Conservation (phyloP, 2,329 filamentous ascomycete genomes). For the Epichloe sp. region DNA sequence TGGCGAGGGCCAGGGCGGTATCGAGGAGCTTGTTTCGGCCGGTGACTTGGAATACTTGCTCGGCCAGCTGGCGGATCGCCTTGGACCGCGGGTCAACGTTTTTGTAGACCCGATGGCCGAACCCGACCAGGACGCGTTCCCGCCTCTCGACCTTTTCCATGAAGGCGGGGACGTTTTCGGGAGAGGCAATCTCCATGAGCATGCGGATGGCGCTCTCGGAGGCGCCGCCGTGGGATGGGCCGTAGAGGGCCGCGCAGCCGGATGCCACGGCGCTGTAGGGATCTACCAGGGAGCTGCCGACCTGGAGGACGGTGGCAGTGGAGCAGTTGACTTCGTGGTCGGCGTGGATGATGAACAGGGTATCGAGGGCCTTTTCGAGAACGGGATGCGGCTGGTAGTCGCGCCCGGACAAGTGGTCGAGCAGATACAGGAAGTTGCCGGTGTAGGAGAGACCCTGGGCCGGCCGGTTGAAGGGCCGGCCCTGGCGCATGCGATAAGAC, state of each 20-base stretch:
- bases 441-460: slow-evolving; percentile 35
- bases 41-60: slow-evolving; percentile 35
- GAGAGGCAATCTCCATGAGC: slow-evolving; percentile 36
- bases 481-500: slow-evolving; percentile 38
- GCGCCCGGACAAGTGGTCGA: slow-evolving; percentile 35
- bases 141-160: slow-evolving; percentile 36
- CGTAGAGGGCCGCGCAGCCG: slow-evolving; percentile 39
- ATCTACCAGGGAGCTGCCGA: slow-evolving; percentile 42
- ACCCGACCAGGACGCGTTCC: slow-evolving; percentile 40
- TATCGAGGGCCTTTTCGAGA: slow-evolving; percentile 36
- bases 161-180: slow-evolving; percentile 35
- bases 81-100: slow-evolving; percentile 39
- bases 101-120: slow-evolving; percentile 42
- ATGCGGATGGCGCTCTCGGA: slow-evolving; percentile 43
- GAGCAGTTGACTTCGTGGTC: slow-evolving; percentile 48
- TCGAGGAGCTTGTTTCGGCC: slow-evolving; percentile 38
- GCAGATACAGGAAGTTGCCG: slow-evolving; percentile 41
- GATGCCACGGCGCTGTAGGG: slow-evolving; percentile 40
- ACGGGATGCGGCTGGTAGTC: slow-evolving; percentile 35
- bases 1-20: slow-evolving; percentile 31
- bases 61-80: slow-evolving; percentile 34
- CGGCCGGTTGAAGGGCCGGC: slow-evolving; percentile 36
- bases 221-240: slow-evolving; percentile 46
- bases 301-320: slow-evolving; percentile 41
- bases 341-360: slow-evolving; percentile 41